Conservation (phyloP, 345 rosid species). For the Pseudoturritis turrita region DNA sequence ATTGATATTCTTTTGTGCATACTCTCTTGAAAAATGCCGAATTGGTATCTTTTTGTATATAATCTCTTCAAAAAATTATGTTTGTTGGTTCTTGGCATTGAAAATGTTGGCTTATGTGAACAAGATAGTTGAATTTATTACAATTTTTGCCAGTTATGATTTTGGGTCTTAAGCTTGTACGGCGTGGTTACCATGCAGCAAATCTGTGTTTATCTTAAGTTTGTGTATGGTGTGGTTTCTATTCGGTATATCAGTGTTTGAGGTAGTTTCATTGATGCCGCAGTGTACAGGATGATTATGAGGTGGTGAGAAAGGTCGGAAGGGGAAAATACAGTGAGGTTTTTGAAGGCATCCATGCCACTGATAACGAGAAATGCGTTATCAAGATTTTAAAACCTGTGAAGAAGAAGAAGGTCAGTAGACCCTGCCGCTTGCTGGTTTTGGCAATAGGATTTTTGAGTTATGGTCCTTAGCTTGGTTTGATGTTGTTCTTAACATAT, state of each 20-base stretch:
- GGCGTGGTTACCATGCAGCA: too few relatives aligned
- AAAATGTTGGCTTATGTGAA: not conserved
- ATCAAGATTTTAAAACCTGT: constrained; percentile 98
- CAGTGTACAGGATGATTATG: constrained; percentile 95
- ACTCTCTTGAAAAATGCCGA: not conserved
- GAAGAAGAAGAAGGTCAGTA: constrained; percentile 91
- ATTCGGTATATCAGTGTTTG: not conserved
- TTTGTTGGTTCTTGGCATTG: too few relatives aligned
- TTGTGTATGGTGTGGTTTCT: not conserved
- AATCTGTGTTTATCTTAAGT: not conserved
- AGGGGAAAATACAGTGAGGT: constrained; percentile 97
- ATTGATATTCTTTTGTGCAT: not conserved
- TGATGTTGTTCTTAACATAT: not conserved
- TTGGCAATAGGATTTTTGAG: not conserved
- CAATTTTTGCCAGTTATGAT: not conserved
- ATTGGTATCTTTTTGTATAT: not conserved
- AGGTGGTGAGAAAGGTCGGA: constrained; percentile 96
- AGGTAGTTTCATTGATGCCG: constrained; percentile 10
- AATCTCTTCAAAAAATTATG: not conserved
- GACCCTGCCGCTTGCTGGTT: not conserved
- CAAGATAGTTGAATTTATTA: not conserved
- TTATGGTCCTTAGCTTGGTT: not conserved
- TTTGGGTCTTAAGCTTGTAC: not conserved
- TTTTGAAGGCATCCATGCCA: constrained; percentile 84
- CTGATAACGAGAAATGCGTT: constrained; percentile 74